These are phyloP conservation scores for Chlorella sorokiniana DNA, from an alignment of 139 green algal genomes.

Conservation along the genomic window DNA sequence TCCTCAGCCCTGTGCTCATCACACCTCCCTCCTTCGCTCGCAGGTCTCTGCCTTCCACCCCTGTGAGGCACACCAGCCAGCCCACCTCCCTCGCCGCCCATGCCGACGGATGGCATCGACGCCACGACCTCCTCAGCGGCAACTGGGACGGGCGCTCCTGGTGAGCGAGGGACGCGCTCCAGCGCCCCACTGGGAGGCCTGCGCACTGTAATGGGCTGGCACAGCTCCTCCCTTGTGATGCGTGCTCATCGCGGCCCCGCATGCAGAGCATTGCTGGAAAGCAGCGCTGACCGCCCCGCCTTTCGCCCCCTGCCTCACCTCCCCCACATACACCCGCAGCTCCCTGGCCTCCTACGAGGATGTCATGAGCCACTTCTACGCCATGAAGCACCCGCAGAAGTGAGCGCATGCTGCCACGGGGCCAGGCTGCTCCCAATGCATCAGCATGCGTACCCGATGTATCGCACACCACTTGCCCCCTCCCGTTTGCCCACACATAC, in stretches of 20 bases:
- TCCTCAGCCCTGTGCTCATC: no score
- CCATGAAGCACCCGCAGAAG: conserved; percentile 2
- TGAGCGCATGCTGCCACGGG: not conserved
- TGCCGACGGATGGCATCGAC: not conserved
- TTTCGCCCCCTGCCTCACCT: not conserved
- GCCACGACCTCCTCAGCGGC: not conserved
- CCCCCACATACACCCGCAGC: not conserved
- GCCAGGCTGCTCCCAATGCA: no score
- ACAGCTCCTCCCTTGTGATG: not conserved
- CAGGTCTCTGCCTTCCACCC: not conserved
- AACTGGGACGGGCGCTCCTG: not conserved
- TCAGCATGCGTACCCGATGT: not conserved
- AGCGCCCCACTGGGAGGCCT: not conserved
- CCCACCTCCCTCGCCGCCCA: not conserved
- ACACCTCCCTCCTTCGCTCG: no score
- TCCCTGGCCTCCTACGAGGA: conserved; percentile 2
- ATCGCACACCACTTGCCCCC: no score
- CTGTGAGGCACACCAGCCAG: not conserved
- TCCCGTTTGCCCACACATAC: no score
- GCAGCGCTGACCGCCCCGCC: not conserved
- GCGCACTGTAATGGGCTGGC: not conserved
- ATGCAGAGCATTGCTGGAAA: not conserved
- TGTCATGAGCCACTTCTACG: not conserved
- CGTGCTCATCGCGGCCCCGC: not conserved
- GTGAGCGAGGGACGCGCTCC: no score